phyloP scores from a whole-genome alignment of 148 eudicot genomes.

The Rhododendron mucronatum region DNA sequence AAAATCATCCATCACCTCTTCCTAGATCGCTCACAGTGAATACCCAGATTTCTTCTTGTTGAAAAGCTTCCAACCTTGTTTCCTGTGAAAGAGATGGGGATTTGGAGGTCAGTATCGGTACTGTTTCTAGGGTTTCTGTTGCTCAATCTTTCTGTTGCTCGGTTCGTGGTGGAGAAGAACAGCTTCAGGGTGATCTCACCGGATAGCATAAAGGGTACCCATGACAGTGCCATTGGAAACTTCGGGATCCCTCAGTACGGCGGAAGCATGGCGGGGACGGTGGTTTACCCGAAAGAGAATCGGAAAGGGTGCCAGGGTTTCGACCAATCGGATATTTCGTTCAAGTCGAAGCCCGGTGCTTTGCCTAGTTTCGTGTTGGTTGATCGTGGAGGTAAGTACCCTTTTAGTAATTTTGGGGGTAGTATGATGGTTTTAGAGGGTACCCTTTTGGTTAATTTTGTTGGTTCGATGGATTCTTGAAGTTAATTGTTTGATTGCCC shows the following conservation, averaged over 20 bases:
- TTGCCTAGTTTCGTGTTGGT: slow-evolving; percentile 73
- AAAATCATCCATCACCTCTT: not conserved
- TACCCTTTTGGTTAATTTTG: not conserved
- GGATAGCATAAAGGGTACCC: slow-evolving; percentile 60
- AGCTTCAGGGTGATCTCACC: slow-evolving; percentile 75
- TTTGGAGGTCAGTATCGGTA: slow-evolving; percentile 3
- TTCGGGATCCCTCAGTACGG: slow-evolving; percentile 90
- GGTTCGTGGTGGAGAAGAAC: slow-evolving; percentile 89
- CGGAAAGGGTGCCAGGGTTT: slow-evolving; percentile 58
- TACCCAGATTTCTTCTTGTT: not conserved
- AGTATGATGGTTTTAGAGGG: not conserved
- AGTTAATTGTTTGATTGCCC: slow-evolving; percentile 31
- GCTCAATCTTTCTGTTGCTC: slow-evolving; percentile 23
- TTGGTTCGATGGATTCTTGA: not conserved
- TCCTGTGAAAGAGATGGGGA: not conserved
- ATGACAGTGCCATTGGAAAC: slow-evolving; percentile 86
- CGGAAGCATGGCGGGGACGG: slow-evolving; percentile 81
- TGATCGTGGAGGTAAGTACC: slow-evolving; percentile 78
- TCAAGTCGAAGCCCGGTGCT: slow-evolving; percentile 70
- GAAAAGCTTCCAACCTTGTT: not conserved
- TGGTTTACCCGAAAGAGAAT: slow-evolving; percentile 71
- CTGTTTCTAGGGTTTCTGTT: slow-evolving; percentile 51
- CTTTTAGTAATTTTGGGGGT: not conserved
- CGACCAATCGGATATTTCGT: slow-evolving; percentile 51
- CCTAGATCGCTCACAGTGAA: not conserved